A percentile compares a stretch with the other conserved stretches of the same genome.
Conservation (phyloP, 345 rosid species). For the Trapa incisa region DNA sequence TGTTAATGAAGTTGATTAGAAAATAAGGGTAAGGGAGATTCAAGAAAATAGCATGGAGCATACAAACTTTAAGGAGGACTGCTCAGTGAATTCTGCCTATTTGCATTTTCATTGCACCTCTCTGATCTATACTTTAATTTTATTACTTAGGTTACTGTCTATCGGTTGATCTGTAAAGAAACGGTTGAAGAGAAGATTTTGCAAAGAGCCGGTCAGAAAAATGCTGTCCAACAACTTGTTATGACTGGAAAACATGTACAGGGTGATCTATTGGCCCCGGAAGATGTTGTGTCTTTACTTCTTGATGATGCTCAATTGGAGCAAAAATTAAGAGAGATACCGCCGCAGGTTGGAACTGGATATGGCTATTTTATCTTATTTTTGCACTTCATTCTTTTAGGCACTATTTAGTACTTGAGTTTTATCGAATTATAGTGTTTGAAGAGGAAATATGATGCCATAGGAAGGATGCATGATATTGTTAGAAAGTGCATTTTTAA, state of each 20-base stretch:
- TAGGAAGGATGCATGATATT: neutral
- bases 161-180: conserved; percentile 97
- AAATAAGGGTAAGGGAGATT: neutral
- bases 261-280: conserved; percentile 92
- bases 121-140: conserved; percentile 1
- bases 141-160: conserved; percentile 72
- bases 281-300: conserved; percentile 95
- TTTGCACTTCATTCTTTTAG: neutral
- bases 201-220: conserved; percentile 98
- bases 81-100: neutral
- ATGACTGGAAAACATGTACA: conserved; percentile 99
- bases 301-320: conserved; percentile 92
- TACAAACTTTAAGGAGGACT: neutral
- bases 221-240: conserved; percentile 96
- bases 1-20: neutral
- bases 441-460: neutral
- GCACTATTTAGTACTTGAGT: neutral
- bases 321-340: conserved; percentile 75
- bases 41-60: neutral
- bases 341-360: conserved; percentile 47
- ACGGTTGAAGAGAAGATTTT: conserved; percentile 97
- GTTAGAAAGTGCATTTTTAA: neutral
- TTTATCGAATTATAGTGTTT: neutral
- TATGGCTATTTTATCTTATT: neutral
- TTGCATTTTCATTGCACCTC: neutral